Conservation (phyloP, 805 yeast species). For the Yarrowia sp. region DNA sequence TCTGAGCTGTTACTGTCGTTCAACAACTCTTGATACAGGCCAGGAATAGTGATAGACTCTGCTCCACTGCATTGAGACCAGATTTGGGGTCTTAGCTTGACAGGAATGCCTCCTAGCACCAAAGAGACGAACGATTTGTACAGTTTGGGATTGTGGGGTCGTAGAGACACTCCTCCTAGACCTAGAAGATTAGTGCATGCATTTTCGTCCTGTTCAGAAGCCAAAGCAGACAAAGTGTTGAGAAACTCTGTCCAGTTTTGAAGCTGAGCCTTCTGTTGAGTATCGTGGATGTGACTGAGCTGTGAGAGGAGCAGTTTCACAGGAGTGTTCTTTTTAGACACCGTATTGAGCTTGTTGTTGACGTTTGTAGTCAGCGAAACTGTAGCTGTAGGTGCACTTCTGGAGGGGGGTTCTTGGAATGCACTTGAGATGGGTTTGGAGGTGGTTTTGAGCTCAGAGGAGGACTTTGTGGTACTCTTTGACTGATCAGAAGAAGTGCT, state of each 20-base stretch:
- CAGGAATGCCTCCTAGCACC: slow-evolving; percentile 58
- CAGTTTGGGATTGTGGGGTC: slow-evolving; percentile 18
- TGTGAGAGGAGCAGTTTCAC: slow-evolving; percentile 50
- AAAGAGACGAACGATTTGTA: slow-evolving; percentile 47
- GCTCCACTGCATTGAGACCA: slow-evolving; percentile 67
- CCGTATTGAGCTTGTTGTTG: slow-evolving; percentile 1
- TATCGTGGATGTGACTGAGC: slow-evolving; percentile 57
- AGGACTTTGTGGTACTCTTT: not conserved
- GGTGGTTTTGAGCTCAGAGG: not conserved
- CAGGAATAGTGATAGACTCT: slow-evolving; percentile 54
- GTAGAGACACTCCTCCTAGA: slow-evolving; percentile 49
- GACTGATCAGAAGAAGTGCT: not conserved
- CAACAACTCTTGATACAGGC: slow-evolving; percentile 53
- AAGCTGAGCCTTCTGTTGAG: slow-evolving; percentile 51
- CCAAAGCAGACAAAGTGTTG: slow-evolving; percentile 47
- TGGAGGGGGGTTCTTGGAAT: slow-evolving; percentile 12
- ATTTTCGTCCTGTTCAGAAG: slow-evolving; percentile 40
- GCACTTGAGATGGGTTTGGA: slow-evolving; percentile 27
- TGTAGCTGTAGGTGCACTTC: slow-evolving; percentile 22
- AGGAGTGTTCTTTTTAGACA: slow-evolving; percentile 20
- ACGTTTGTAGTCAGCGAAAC: slow-evolving; percentile 3
- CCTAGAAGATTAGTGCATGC: slow-evolving; percentile 51
- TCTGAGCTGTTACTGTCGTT: slow-evolving; percentile 38
- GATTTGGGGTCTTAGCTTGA: slow-evolving; percentile 55
- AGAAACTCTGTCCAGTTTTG: slow-evolving; percentile 58